A percentile compares a stretch with the other conserved stretches of the same genome.
Evolutionary conservation across 106 monocot species (phyloP).

Genomic region (Platanthera guangdongensis): DNA sequence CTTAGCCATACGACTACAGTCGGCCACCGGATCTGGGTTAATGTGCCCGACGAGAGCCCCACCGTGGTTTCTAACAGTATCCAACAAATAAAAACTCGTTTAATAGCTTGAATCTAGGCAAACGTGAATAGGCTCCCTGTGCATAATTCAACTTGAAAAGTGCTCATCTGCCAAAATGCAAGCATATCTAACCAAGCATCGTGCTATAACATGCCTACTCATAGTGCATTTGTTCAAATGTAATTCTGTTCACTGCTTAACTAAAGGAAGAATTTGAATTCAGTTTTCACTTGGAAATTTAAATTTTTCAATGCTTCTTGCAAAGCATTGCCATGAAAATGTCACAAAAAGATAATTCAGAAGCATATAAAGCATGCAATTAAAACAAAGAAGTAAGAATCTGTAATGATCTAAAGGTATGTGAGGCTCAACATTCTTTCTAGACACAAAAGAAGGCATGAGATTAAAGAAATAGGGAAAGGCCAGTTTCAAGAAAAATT

Average conservation of each 20-base stretch:
- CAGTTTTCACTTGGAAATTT: neutral
- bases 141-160: neutral
- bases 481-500: neutral
- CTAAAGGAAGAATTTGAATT: neutral
- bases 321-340: neutral
- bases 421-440: neutral
- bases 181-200: neutral
- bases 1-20: too few species aligned
- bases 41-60: too few species aligned
- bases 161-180: neutral
- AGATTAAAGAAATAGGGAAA: slow-evolving; percentile 2
- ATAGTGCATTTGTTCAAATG: neutral
- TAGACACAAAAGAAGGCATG: neutral
- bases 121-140: neutral
- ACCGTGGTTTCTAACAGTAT: too few species aligned
- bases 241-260: neutral
- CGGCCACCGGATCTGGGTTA: too few species aligned
- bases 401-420: neutral
- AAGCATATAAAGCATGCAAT: neutral
- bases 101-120: neutral
- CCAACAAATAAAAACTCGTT: neutral
- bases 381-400: neutral
- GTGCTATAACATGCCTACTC: neutral
- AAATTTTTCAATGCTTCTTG: neutral
- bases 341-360: neutral